Base-by-base conservation (phyloP, 805 yeast species). In the Hagleromyces aurorensis region DNA sequence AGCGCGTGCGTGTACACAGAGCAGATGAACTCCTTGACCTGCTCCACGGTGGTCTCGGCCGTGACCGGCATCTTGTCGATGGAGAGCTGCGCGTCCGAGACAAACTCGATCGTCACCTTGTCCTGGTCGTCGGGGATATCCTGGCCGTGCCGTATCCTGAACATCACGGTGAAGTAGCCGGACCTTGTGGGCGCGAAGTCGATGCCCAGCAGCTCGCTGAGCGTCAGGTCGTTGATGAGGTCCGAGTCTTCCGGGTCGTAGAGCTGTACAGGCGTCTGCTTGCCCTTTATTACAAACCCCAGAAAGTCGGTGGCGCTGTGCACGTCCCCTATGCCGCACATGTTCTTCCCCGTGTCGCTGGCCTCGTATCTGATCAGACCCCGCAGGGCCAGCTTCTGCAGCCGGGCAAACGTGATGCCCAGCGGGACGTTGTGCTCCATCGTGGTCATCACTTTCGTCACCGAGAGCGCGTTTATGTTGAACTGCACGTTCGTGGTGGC, bases 121-220 rank as follows among this genome's bases (percentile, higher is more conserved):
- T 40, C 43, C 6, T 35, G 33, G 6, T 21, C 27, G 14, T 32
- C 35, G 6, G 16, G 20, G 5, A 25, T 27, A 6, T 27, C n/a
- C 24, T 41, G 45, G 4, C 27, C 25, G 27, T 55, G 55, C 19
- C 40, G 47, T 9, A 55, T 39, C 21, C 38, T 38, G 32, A 53
- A 48, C 43, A 50, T 43, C 1, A 55, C 43, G 9, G 54, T 50
- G 30, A 61, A 44, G 24, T 43, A 45, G 14, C 52, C 26, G 3
- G 36, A 38, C 7, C 48, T 49, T 4, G 42, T 35, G 3, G 67
- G 67, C 0, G 57, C 48, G 16, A 54, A 50, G 39, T 61, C 65
- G n/a, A 58, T 33, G 1, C 52, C 43, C n/a, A 62, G 23, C 1
- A 55, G 22, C 7, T 59, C 50, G 3, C 43, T 29, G 2, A 62